Evolutionary conservation across 192 early-diverging fungal species (phyloP).

Genomic region (Podila verticillata): DNA sequence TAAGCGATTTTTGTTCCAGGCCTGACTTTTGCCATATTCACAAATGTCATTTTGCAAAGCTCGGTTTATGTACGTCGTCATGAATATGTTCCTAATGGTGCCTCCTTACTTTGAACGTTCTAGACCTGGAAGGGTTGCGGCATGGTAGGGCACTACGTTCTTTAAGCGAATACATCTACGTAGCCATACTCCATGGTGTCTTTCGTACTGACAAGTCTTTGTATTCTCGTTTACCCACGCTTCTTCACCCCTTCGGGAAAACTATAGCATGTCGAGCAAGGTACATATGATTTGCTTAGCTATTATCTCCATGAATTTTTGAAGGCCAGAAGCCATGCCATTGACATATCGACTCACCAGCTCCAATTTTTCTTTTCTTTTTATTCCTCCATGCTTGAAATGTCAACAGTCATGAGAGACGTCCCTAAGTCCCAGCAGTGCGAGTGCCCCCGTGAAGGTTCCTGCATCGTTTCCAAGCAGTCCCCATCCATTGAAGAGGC

Average conservation of each 20-base stretch:
- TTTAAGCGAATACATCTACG: background rate
- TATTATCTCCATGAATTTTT: background rate
- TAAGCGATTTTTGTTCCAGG: background rate
- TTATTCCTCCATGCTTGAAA: too few relatives aligned
- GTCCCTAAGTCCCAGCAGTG: conserved; percentile 41
- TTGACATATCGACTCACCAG: background rate
- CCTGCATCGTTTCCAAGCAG: conserved; percentile 40
- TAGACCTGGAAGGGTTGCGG: conserved; percentile 49
- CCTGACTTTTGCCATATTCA: background rate
- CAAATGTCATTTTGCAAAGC: background rate
- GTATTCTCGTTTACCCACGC: background rate
- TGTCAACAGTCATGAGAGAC: conserved; percentile 39
- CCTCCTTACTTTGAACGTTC: background rate
- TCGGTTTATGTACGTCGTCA: background rate
- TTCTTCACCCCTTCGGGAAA: background rate
- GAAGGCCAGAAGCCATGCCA: too few relatives aligned
- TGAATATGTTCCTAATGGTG: too few relatives aligned
- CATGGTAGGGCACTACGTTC: conserved; percentile 5
- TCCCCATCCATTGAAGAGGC: conserved; percentile 5
- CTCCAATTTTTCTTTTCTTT: background rate
- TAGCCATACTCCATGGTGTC: background rate
- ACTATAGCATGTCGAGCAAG: conserved; percentile 35
- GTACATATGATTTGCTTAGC: background rate
- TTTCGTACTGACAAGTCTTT: background rate
- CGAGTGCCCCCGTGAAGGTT: conserved; percentile 44